Evolutionary conservation across 2,329 filamentous ascomycete species (phyloP).

Genomic region (Drechslerella coelobrocha): DNA sequence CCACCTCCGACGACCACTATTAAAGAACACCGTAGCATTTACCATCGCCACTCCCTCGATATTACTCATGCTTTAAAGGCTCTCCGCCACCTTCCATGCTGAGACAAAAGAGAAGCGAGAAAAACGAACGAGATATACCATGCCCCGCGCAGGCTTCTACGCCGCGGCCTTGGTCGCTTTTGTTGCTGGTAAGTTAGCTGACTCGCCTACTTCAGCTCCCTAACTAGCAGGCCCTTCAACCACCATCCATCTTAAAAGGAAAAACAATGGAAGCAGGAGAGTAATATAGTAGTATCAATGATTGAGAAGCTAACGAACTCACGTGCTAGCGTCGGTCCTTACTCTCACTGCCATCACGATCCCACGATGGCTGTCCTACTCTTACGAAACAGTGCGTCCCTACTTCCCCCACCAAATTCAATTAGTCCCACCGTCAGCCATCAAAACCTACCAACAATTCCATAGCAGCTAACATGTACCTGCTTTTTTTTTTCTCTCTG

Average conservation of each 20-base stretch:
- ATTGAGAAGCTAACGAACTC: conserved; percentile 18
- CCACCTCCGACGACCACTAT: background rate
- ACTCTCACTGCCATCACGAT: conserved; percentile 73
- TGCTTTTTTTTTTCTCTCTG: background rate
- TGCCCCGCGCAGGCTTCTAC: conserved; percentile 61
- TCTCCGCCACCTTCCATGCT: background rate
- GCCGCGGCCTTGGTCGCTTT: conserved; percentile 59
- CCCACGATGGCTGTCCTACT: conserved; percentile 74
- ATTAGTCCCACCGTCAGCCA: background rate
- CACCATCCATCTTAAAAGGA: too few species aligned
- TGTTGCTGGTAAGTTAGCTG: conserved; percentile 59
- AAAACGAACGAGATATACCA: conserved; percentile 49
- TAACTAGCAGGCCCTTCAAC: too few species aligned
- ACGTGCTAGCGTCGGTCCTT: conserved; percentile 69
- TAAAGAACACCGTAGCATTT: conserved; percentile 24
- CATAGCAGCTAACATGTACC: background rate
- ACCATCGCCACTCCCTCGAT: conserved; percentile 6
- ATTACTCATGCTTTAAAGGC: conserved; percentile 10
- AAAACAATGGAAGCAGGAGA: too few species aligned
- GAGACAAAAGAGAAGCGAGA: background rate
- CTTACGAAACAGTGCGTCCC: conserved; percentile 62
- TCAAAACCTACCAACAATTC: background rate
- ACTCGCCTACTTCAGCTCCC: conserved; percentile 13
- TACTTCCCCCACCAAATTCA: conserved; percentile 62
- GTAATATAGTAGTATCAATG: too few species aligned